Percentiles rank a stretch among this genome's conserved stretches.
Evolutionary conservation across 129 eudicot genomes (phyloP).

Genomic region (Escallonia rubra): DNA sequence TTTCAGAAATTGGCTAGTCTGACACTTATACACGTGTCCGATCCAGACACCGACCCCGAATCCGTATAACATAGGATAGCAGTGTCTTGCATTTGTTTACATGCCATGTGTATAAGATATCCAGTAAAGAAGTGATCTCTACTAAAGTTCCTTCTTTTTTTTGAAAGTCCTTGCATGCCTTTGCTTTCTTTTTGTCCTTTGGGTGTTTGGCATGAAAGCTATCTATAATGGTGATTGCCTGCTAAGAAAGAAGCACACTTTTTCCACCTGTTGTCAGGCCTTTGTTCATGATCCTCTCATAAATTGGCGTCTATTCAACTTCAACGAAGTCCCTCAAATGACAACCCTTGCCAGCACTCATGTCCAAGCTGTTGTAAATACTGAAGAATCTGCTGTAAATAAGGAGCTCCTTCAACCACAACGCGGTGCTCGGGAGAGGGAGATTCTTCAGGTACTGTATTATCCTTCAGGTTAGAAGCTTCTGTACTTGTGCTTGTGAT

Average conservation of each 20-base stretch:
- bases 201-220: too few species aligned
- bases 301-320: slow-evolving; percentile 97
- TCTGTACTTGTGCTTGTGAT: background rate
- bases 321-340: slow-evolving; percentile 92
- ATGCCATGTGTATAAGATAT: too few species aligned
- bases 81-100: too few species aligned
- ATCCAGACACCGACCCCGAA: too few species aligned
- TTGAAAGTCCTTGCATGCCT: background rate
- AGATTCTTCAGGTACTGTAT: slow-evolving; percentile 70
- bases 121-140: too few species aligned
- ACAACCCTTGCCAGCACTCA: slow-evolving; percentile 59
- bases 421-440: slow-evolving; percentile 90
- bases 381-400: slow-evolving; percentile 56
- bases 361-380: slow-evolving; percentile 52
- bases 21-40: too few species aligned
- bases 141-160: background rate
- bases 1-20: too few species aligned
- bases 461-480: background rate
- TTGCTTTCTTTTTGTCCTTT: background rate
- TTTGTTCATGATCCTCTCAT: slow-evolving; percentile 98
- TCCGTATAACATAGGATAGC: too few species aligned
- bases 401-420: slow-evolving; percentile 74
- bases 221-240: background rate
- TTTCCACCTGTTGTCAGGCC: slow-evolving; percentile 45
- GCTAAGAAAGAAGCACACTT: background rate